Base-by-base conservation (phyloP, 2,329 filamentous ascomycete genomes). In the Aphanocladium album region DNA sequence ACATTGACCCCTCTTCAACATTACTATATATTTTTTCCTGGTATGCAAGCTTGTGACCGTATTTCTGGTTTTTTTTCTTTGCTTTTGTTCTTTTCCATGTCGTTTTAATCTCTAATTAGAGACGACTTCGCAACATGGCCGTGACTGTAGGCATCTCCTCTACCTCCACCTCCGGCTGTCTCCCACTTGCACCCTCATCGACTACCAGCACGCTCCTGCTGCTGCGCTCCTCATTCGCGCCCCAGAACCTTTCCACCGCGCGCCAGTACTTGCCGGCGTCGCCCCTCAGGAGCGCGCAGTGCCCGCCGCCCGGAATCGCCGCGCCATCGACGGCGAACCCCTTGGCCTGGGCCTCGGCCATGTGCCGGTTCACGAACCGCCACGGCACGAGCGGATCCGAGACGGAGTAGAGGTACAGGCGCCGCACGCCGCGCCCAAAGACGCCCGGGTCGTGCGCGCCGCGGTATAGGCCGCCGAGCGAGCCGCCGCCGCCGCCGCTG, bases 361-460 rank as follows among this genome's bases (percentile, higher is more conserved):
- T 61, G 47, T 61, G 60, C 53, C 30, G 41, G n/a, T 57, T 33
- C 9, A 61, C 54, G 33, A 46, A 52, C 11, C 53, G 53, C 53
- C 54, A 61, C 27, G 53, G 47, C 45, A 61, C 54, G 2, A 57
- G 25, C 14, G 17, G 14, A 35, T 61, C 60, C 27, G 53, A 57
- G 16, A 51, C 49, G 33, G 60, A 57, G 30, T 61, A 61, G 19
- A 61, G 47, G 30, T 61, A 61, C 23, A 61, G n/a, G 33, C 60
- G 52, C 35, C 46, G 49, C 11, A 45, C 53, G 14, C 17, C 30
- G 3, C 12, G 33, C 7, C 60, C 60, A 43, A 61, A 57, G 16
- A 58, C 27, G 17, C 2, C 19, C 41, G 53, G 53, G 23, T 57
- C 49, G 50, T 62, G 35, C 25, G 49, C 49, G 16, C 41, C 54